Percentiles rank a stretch among this genome's conserved stretches.
Conservation (phyloP, 345 rosid genomes). For the Eucalyptus pauciflora region DNA sequence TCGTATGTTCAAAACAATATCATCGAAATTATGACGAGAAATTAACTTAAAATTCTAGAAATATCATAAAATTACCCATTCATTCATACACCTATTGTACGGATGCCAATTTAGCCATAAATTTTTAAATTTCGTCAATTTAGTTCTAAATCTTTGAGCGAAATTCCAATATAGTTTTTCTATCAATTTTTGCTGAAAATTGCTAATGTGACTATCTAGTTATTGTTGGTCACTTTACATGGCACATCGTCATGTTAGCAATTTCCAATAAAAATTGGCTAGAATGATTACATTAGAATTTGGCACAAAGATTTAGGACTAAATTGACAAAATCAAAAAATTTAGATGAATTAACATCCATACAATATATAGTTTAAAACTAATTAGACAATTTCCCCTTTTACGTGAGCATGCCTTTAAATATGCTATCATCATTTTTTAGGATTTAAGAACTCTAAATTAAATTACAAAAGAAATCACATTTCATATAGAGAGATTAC, state of each 20-base stretch:
- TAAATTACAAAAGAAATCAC: neutral
- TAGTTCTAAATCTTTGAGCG: fast-evolving
- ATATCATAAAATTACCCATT: neutral
- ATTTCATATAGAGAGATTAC: neutral
- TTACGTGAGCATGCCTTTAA: neutral
- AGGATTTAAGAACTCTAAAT: neutral
- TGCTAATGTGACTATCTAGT: neutral
- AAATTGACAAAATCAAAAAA: neutral
- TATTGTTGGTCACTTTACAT: fast-evolving
- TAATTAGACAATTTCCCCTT: neutral
- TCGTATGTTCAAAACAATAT: neutral
- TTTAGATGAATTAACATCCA: neutral
- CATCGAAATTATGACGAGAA: neutral
- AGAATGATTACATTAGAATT: neutral
- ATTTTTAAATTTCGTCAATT: neutral
- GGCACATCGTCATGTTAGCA: fast-evolving
- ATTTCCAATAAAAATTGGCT: neutral
- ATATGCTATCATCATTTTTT: neutral
- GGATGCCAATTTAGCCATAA: neutral
- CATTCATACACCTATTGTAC: neutral
- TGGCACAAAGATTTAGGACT: neutral
- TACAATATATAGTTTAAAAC: neutral
- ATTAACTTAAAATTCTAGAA: neutral
- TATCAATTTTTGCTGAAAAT: fast-evolving
- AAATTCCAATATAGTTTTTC: neutral